Base-by-base conservation (phyloP, 345 rosid genomes). In the Eucalyptus sp. region DNA sequence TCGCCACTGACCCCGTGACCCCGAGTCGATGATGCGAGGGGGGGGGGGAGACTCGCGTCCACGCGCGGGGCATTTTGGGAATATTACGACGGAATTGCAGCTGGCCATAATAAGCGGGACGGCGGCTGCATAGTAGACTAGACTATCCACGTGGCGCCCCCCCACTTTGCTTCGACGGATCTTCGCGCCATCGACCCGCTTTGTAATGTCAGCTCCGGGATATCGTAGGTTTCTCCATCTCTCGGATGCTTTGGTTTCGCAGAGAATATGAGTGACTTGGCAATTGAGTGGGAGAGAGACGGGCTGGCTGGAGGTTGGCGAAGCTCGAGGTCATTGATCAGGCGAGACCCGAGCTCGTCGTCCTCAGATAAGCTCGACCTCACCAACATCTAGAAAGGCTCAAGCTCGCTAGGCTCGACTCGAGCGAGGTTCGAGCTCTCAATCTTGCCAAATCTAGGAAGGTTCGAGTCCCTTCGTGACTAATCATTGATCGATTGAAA, bases 221-320 rank as follows among this genome's bases (percentile, higher is more conserved):
- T n/a, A n/a, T n/a, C n/a, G n/a, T n/a, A n/a, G n/a, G n/a, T n/a
- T n/a, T n/a, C n/a, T n/a, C n/a, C n/a, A n/a, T n/a, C n/a, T n/a
- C n/a, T n/a, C n/a, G n/a, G n/a, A n/a, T n/a, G n/a, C n/a, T n/a
- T n/a, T n/a, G n/a, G n/a, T 52, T 17, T 51, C 17, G 22, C 10
- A 3, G 7, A 16, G 1, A 1, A 18, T 3, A 7, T 18, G 24
- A 52, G 0, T 18, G 58, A 52, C 3, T 52, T 52, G 24, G 58
- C 58, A 52, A 18, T 52, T 18, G 58, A 1, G 5, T 52, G 0
- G 25, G 24, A 2, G 24, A 18, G 58, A 52, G 24, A 52, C 24
- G 0, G 0, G 58, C 10, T 18, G 3, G 24, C 58, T 52, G 3
- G 10, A 52, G 24, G 1, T 18, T 1, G 58, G 24, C 2, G 0